Conservation (phyloP, 2,329 filamentous ascomycete genomes). For the Pestalotiopsis sp. region DNA sequence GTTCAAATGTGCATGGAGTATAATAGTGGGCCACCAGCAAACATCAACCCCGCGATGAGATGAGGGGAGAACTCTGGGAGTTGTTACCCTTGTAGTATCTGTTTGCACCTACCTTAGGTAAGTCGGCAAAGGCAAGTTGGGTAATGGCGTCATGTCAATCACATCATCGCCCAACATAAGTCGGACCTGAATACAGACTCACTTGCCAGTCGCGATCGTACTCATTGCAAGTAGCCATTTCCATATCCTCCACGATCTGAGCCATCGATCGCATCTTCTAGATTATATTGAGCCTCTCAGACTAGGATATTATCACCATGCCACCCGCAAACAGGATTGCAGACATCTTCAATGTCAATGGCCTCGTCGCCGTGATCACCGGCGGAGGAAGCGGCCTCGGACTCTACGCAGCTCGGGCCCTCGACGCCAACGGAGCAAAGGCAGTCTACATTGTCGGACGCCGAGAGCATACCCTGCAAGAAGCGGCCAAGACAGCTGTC, state of each 20-base stretch:
- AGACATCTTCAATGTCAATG: slow-evolving; percentile 10
- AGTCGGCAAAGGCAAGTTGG: neutral
- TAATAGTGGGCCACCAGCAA: neutral
- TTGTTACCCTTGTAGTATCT: neutral
- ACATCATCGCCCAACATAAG: neutral
- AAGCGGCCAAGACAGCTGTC: slow-evolving; percentile 4
- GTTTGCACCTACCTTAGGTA: neutral
- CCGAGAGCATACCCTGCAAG: neutral
- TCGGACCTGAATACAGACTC: neutral
- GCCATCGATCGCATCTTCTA: neutral
- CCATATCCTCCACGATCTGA: neutral
- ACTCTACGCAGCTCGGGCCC: slow-evolving; percentile 11
- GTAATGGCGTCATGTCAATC: slow-evolving; percentile 4
- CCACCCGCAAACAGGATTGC: slow-evolving; percentile 5
- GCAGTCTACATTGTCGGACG: slow-evolving; percentile 13
- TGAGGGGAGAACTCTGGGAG: neutral
- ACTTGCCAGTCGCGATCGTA: too few relatives aligned
- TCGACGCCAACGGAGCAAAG: slow-evolving; percentile 12
- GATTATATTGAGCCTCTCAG: neutral
- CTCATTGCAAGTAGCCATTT: neutral
- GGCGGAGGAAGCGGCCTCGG: slow-evolving; percentile 10
- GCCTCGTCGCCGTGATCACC: slow-evolving; percentile 10
- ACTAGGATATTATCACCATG: neutral
- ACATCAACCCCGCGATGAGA: neutral
- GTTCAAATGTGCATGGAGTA: neutral